Base-by-base conservation (phyloP, 139 green algal species). In the Chlamydomonas sphaeroides region DNA sequence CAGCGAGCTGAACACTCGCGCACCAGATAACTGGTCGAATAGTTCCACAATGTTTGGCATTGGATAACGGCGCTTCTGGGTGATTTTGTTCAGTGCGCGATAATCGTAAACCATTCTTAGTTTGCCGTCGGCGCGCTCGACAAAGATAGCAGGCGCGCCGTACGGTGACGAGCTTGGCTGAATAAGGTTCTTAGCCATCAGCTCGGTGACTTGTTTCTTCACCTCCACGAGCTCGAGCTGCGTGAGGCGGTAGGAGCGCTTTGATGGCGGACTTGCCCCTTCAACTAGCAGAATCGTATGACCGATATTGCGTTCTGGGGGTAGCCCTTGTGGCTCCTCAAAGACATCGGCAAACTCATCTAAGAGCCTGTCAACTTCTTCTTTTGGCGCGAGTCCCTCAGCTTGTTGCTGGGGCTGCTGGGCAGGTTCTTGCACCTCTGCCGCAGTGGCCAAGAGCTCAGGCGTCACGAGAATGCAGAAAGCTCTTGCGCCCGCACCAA, bases 61-160 rank as follows among this genome's bases (percentile, higher is more conserved):
- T 4, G 92, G 90, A 38, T 67, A 67, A 3, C 28, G 23, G 5
- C 32, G 30, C 61, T 67, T 67, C 14, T 39, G 6, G 5, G 90
- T 92, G 3, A 74, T 26, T 14, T 59, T 68, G 53, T 92, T 94
- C 1, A 91, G 41, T 20, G 65, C 83, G 21, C 89, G 56, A 49
- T 87, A 93, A 49, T 92, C 90, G 3, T 90, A 59, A 32, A 70
- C 86, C 79, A 92, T 81, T 0, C 87, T 49, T 35, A 88, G 41
- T 21, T 21, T n/a, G 1, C 85, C 89, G 32, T 85, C 72, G 21
- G 89, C 85, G 84, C 91, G 92, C 23, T 59, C 35, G 0, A 84
- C 78, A 53, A 92, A 91, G 11, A 94, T 49, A 25, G 90, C 74
- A 32, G 86, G 88, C 5, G 76, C 66, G 3, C 67, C 89, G 42